Evolutionary conservation across 169 alveolate genomes (phyloP), one percentile per base, ranked within the genome.

Genomic region (Amoebophrya sp.): DNA sequence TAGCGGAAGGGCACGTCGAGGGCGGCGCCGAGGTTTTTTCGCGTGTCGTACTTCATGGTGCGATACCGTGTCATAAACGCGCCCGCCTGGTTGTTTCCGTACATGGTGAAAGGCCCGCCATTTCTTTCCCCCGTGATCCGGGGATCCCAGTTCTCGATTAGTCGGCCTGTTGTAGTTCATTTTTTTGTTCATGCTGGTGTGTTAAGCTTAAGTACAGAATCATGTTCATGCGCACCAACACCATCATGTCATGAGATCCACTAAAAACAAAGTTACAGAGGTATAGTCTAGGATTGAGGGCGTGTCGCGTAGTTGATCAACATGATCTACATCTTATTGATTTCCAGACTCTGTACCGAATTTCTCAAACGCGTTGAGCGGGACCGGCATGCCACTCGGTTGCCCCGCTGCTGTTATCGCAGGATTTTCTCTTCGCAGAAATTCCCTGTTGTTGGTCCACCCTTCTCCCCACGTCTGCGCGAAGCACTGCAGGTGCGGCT

Each of bases 51-150:
- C 35, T 66, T 66, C 83, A 66, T 66, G 35, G 83, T 66, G 1
- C 32, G 12, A 25, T 25, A 66, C 35, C 83, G 83, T 1, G 83
- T 66, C 83, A 66, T 66, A n/a, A 66, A 66, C 83, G 83, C 83
- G 83, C 83, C 83, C 10, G 83, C 29, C 83, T 66, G 83, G 83
- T 66, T 66, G 35, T 66, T 25, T 7, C 83, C 83, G 83, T n/a
- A 25, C 83, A 66, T n/a, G 32, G 83, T 66, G 83, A 66, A 66
- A 2, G 83, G 83, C 35, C 83, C 83, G 38, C 29, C 35, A 25
- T 66, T 66, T 2, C 83, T 7, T 25, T 66, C 83, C 32, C 83
- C 83, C 0, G 29, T 1, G 32, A 66, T 66, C 29, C 83, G 83
- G 10, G 38, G 38, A 3, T 18, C 39, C 83, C 83, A 66, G 83